Percentiles rank a stretch among this genome's conserved stretches.
Conservation (phyloP, 164 flowering plant species). For the Magnolia changhungtana region DNA sequence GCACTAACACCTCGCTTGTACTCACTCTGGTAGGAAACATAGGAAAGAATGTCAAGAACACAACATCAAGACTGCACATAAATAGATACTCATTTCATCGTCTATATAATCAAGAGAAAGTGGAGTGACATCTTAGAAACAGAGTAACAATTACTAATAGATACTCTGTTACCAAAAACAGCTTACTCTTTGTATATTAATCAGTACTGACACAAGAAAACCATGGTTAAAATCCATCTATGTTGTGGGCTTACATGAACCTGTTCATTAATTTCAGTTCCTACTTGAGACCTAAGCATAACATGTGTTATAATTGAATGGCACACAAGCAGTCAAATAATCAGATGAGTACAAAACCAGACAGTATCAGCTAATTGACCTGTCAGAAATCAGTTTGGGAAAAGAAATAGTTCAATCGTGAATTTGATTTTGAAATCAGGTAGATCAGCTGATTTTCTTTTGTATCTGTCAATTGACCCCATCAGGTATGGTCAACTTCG, state of each 20-base stretch:
- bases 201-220: background rate
- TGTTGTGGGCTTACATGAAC: background rate
- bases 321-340: background rate
- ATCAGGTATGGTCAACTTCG: background rate
- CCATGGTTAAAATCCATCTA: background rate
- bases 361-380: background rate
- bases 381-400: background rate
- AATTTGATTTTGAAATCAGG: background rate
- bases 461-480: background rate
- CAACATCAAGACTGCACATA: background rate
- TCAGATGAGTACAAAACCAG: background rate
- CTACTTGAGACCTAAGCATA: background rate
- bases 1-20: constrained; percentile 99
- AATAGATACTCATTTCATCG: background rate
- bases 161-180: background rate
- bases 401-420: background rate
- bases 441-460: background rate
- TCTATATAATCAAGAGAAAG: background rate
- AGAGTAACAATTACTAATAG: background rate
- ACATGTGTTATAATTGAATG: constrained; percentile 1
- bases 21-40: constrained; percentile 62
- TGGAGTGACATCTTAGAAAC: background rate
- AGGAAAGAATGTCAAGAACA: background rate
- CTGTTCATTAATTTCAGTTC: background rate
- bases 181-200: background rate